A percentile compares a stretch with the other conserved stretches of the same genome.
Conservation (phyloP, 2,329 filamentous ascomycete genomes). For the Neofusicoccum umdonicola region DNA sequence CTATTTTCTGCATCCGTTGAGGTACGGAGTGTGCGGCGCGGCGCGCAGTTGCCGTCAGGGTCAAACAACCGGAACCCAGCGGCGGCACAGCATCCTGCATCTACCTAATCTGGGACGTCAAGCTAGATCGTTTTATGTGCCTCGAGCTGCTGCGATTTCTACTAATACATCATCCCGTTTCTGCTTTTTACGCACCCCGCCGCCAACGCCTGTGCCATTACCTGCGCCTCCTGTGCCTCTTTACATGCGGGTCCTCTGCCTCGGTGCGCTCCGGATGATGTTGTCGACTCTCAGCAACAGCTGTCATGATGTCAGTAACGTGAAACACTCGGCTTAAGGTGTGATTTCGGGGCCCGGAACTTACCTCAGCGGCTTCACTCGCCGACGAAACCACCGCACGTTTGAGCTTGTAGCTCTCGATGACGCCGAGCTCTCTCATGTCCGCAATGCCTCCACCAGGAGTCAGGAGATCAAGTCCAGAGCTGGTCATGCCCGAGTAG, state of each 20-base stretch:
- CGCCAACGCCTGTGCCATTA: neutral
- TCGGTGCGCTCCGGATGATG: constrained; percentile 90
- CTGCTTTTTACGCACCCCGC: neutral
- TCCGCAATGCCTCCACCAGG: constrained; percentile 91
- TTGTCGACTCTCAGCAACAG: constrained; percentile 92
- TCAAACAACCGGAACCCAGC: neutral
- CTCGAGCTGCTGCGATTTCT: constrained; percentile 3
- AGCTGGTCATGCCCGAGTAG: constrained; percentile 90
- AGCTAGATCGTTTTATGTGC: neutral
- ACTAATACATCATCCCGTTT: constrained; percentile 8
- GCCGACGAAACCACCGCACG: constrained; percentile 95
- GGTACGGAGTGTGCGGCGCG: neutral
- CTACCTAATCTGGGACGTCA: neutral
- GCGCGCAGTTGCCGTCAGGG: neutral
- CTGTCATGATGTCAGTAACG: constrained; percentile 47
- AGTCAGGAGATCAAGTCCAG: constrained; percentile 82
- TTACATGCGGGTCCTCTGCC: constrained; percentile 75
- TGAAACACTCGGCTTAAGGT: constrained; percentile 6
- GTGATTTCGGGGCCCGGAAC: constrained; percentile 29
- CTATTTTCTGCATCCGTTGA: neutral
- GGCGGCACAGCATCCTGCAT: neutral
- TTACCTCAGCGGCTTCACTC: constrained; percentile 92
- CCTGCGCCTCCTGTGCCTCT: constrained; percentile 3
- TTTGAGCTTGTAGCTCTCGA: constrained; percentile 99
- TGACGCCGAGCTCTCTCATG: constrained; percentile 91